These are phyloP conservation scores for Curvularia hawaiiensis DNA, from an alignment of 2,329 filamentous ascomycete species.

Conservation along the genomic window DNA sequence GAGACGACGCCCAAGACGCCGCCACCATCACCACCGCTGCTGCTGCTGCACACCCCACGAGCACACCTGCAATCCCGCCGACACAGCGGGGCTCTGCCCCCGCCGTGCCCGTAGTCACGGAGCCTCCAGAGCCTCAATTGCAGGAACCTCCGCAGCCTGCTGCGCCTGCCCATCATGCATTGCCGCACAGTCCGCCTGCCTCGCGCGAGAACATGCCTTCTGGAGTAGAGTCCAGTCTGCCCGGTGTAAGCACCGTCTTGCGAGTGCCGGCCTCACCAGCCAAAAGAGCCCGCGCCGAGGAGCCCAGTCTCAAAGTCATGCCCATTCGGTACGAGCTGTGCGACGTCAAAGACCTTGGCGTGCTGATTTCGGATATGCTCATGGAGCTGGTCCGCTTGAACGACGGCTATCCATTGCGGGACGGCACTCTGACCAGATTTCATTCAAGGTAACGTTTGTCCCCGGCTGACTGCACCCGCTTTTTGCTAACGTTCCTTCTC, in stretches of 20 bases:
- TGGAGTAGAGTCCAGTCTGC: conserved; percentile 21
- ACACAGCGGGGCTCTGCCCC: conserved; percentile 39
- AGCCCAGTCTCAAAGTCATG: conserved; percentile 61
- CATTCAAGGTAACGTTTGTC: conserved; percentile 75
- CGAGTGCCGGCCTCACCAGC: conserved; percentile 33
- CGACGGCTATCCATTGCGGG: conserved; percentile 81
- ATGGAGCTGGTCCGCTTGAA: conserved; percentile 94
- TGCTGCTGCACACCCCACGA: conserved; percentile 15
- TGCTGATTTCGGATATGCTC: conserved; percentile 93
- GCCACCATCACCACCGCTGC: no score
- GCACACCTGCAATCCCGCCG: conserved; percentile 28
- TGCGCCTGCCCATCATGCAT: conserved; percentile 27
- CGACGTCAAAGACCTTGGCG: conserved; percentile 82
- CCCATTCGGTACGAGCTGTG: conserved; percentile 82
- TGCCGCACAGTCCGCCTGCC: conserved; percentile 15
- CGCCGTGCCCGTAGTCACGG: conserved; percentile 39
- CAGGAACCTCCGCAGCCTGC: conserved; percentile 42
- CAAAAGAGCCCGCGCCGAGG: conserved; percentile 42
- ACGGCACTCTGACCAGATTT: conserved; percentile 88
- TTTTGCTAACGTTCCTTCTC: conserved; percentile 2
- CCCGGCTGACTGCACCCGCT: background rate
- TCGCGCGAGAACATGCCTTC: conserved; percentile 20
- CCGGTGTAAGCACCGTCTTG: conserved; percentile 23
- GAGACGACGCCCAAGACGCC: background rate
- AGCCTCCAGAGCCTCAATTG: conserved; percentile 43